Base-by-base conservation (phyloP, 2,329 filamentous ascomycete genomes). In the Penicillium palitans region DNA sequence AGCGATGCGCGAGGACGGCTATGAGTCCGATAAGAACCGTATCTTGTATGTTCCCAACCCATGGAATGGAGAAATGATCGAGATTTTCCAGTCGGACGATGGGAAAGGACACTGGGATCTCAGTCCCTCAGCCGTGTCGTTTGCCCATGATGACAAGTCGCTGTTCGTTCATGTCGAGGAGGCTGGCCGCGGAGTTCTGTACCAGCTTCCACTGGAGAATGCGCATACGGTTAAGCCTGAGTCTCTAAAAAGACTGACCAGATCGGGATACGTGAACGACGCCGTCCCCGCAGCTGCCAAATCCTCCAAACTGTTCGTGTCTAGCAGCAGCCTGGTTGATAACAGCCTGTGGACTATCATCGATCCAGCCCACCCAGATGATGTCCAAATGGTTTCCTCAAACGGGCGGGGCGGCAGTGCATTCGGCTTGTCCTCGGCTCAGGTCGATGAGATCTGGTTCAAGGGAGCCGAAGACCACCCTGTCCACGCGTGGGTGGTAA, bases 381-480 rank as follows among this genome's bases (percentile, higher is more conserved):
- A 72, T n/a, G 59, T 69, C 5, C 69, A 62, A 17, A 49, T 76
- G 12, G 66, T 78, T 7, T 79, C 76, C 6, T 79, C 78, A 0
- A 71, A 70, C 25, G 70, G 71, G 15, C 68, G 70, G 8, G 68
- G 65, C 7, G 76, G 77, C 5, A 65, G 70, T 33, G 65, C 72
- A 21, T 78, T 80, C 46, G 78, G 78, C 13, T 70, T 80, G 3
- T 76, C 73, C 1, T 57, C 71, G 0, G 60, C 73, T 1, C 78
- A 80, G 61, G 73, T 80, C 4, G 75, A 75, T 52, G 76, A 78
- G 27, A 73, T 79, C 25, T 80, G 78, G 78, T 80, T 74, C 67
- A 72, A 68, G 52, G 78, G 78, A n/a, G 78, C 75, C 3, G 71
- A 78, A 9, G 74, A 77, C 53, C 72, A 76, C 44, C 73, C 74